phyloP scores from a whole-genome alignment of 1,139 yeast species.

The Chernovozyma sophiae-reginae region DNA sequence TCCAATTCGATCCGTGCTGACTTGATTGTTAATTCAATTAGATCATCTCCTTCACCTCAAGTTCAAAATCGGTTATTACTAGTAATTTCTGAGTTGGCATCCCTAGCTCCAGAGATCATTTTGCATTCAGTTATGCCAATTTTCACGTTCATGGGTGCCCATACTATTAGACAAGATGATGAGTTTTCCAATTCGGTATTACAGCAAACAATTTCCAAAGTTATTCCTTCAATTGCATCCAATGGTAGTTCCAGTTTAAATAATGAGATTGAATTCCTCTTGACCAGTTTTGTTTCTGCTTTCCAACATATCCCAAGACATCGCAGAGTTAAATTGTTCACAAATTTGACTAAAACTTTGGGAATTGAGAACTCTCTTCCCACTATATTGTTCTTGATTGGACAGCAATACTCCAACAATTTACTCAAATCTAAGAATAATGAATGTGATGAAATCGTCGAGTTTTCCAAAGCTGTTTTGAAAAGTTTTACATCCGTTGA shows the following conservation, averaged over 20 bases:
- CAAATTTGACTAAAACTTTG: slow-evolving; percentile 72
- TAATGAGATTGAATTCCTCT: slow-evolving; percentile 75
- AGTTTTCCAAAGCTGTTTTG: slow-evolving; percentile 67
- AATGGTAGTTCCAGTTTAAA: slow-evolving; percentile 48
- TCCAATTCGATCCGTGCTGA: slow-evolving; percentile 81
- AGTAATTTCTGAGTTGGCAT: slow-evolving; percentile 83
- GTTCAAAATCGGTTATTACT: slow-evolving; percentile 84
- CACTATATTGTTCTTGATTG: slow-evolving; percentile 70
- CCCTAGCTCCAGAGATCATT: slow-evolving; percentile 85
- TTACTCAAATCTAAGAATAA: slow-evolving; percentile 37
- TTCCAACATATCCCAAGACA: slow-evolving; percentile 95
- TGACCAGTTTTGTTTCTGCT: slow-evolving; percentile 88
- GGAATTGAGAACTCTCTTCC: slow-evolving; percentile 69
- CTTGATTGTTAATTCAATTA: slow-evolving; percentile 81
- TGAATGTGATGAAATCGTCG: slow-evolving; percentile 64
- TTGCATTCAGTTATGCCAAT: slow-evolving; percentile 98
- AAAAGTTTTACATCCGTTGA: slow-evolving; percentile 64
- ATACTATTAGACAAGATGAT: slow-evolving; percentile 93
- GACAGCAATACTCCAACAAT: slow-evolving; percentile 59
- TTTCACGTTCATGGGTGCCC: slow-evolving; percentile 98
- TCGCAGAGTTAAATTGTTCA: slow-evolving; percentile 81
- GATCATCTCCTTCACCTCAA: slow-evolving; percentile 88
- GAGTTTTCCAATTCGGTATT: slow-evolving; percentile 91
- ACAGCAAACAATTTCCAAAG: slow-evolving; percentile 85
- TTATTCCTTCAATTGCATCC: slow-evolving; percentile 82